phyloP scores from a whole-genome alignment of 306 rosid species.

The Hylodesmum podocarpum region DNA sequence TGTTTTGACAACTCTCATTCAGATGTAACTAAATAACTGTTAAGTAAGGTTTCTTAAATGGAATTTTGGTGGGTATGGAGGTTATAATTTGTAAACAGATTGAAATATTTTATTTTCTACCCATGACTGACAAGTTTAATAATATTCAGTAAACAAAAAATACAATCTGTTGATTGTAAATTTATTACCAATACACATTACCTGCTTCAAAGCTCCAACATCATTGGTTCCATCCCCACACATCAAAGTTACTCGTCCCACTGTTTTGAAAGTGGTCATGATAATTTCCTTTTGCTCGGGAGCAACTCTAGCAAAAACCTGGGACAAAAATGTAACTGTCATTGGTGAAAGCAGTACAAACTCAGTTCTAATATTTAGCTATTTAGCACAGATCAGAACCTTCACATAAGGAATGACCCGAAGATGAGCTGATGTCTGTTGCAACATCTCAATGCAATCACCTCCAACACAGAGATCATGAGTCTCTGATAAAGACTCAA shows the following conservation, averaged over 20 bases:
- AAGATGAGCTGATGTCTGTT: slow-evolving; percentile 70
- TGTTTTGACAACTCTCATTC: not conserved
- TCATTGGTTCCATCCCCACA: slow-evolving; percentile 99
- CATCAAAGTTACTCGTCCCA: slow-evolving; percentile 93
- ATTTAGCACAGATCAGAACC: slow-evolving; percentile 43
- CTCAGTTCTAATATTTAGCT: slow-evolving; percentile 14
- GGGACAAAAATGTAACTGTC: slow-evolving; percentile 30
- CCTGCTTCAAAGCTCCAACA: slow-evolving; percentile 99
- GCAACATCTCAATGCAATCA: slow-evolving; percentile 91
- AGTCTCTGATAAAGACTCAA: slow-evolving; percentile 75
- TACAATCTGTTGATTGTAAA: not conserved
- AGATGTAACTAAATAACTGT: slow-evolving; percentile 5
- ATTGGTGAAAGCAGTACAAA: slow-evolving; percentile 27
- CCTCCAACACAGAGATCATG: slow-evolving; percentile 98
- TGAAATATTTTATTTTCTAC: not conserved
- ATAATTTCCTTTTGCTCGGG: slow-evolving; percentile 98
- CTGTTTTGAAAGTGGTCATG: slow-evolving; percentile 92
- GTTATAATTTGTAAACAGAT: not conserved
- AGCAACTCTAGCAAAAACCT: slow-evolving; percentile 99
- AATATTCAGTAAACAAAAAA: slow-evolving; percentile 22
- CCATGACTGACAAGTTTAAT: slow-evolving; percentile 13
- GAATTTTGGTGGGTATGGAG: not conserved
- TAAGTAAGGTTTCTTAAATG: not conserved
- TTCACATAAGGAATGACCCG: slow-evolving; percentile 84
- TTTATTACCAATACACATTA: slow-evolving; percentile 34